Base-by-base conservation (phyloP, 2,329 filamentous ascomycete genomes). In the Sphaerulina populicola region DNA sequence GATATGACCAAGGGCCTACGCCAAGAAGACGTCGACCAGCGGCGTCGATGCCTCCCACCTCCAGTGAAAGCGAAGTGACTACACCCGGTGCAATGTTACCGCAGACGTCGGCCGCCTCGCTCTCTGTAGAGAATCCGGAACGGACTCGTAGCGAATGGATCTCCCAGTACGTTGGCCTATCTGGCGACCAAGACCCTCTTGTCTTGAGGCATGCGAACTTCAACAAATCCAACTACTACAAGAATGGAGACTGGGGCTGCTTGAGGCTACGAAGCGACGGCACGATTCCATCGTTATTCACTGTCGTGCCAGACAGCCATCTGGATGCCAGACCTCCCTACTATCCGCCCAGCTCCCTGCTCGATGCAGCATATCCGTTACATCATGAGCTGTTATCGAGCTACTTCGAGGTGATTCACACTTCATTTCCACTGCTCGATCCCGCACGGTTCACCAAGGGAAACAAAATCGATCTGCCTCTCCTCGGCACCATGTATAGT, bases 321-420 rank as follows among this genome's bases (percentile, higher is more conserved):
- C 47, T 58, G 11, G 49, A 56, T 11, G 45, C 52, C n/a, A 49
- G 56, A 29, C 54, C 54, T 14, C 12, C 51, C 27, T 44, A 60
- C 42, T 58, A 60, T 43, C 58, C 58, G 8, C 38, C 52, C 12
- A 57, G 54, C 41, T 45, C 47, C 23, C 18, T 60, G 30, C 53
- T 60, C 11, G 56, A 57, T 36, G 51, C 46, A 8, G 58, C 54
- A 15, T 58, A 58, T 42, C 58, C 58, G 11, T 44, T 57, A 3
- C 56, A 60, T 29, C 58, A 60, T 41, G 54, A 58, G 15, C 45
- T 60, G 5, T 30, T 60, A n/a, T 50, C 58, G 12, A 51, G 56
- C 3, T 60, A 60, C 47, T 60, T 60, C 23, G 58, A 60, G 21
- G 52, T 58, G 44, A 51, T 60, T 9, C 58, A 60, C 29, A 53